Evolutionary conservation across 1,284 basidiomycete genomes (phyloP).

Genomic region (Caloboletus firmus): DNA sequence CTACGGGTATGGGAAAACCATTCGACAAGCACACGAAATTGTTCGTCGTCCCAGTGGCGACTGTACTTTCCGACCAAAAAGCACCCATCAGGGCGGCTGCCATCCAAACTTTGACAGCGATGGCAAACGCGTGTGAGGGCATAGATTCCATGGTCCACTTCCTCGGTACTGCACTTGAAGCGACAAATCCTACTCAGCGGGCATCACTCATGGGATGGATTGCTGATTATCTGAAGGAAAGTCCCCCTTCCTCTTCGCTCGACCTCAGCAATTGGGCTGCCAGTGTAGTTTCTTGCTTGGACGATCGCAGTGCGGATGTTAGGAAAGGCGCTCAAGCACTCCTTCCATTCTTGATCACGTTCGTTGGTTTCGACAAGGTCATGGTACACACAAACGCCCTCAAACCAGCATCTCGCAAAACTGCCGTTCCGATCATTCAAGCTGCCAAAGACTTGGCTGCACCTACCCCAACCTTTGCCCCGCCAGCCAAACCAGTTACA

Average conservation of each 20-base stretch:
- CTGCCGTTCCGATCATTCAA: slow-evolving; percentile 87
- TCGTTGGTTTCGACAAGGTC: slow-evolving; percentile 82
- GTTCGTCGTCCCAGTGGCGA: slow-evolving; percentile 76
- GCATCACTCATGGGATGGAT: slow-evolving; percentile 87
- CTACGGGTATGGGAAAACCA: slow-evolving; percentile 90
- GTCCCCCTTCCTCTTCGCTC: slow-evolving; percentile 53
- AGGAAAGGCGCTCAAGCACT: slow-evolving; percentile 87
- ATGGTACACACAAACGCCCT: slow-evolving; percentile 83
- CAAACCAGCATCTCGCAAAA: slow-evolving; percentile 89
- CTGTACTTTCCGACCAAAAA: slow-evolving; percentile 93
- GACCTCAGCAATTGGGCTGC: slow-evolving; percentile 77
- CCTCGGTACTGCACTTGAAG: slow-evolving; percentile 80
- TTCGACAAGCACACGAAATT: slow-evolving; percentile 89
- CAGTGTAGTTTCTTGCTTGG: slow-evolving; percentile 79
- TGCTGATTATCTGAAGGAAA: slow-evolving; percentile 74
- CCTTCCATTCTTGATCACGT: slow-evolving; percentile 76
- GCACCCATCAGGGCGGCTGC: slow-evolving; percentile 82
- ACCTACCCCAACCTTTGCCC: slow-evolving; percentile 27
- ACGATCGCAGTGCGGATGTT: slow-evolving; percentile 91
- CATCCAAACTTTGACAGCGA: slow-evolving; percentile 76
- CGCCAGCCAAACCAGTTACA: slow-evolving; percentile 29
- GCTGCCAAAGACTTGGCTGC: slow-evolving; percentile 53
- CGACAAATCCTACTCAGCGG: slow-evolving; percentile 86
- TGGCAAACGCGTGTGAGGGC: slow-evolving; percentile 83
- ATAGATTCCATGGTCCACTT: slow-evolving; percentile 81